Base-by-base conservation (phyloP, 495 filamentous ascomycete genomes). In the Xylaria sp. region DNA sequence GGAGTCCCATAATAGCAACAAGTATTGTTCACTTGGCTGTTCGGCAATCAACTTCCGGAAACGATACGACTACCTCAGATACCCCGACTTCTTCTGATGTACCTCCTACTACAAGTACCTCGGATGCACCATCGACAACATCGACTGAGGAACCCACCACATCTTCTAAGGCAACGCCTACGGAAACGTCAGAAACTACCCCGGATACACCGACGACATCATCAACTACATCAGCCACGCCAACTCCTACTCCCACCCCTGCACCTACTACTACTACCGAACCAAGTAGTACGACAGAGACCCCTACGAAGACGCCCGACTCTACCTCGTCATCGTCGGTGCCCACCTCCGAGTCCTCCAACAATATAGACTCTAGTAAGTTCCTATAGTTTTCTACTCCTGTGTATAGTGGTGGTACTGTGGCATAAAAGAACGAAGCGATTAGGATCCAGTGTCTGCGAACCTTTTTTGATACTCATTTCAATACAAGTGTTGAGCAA, bases 11-110 rank as follows among this genome's bases (percentile, higher is more conserved):
- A 53, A 67, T 81, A 21, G 82, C 79, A 33, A 77, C 79, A 8
- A 75, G 78, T 14, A 75, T 81, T 46, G 71, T 81, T 50, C 79
- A 76, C 66, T 55, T 85, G 68, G 81, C 80, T 3, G 82, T 77
- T 71, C 81, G 84, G n/a, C 76, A 81, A 61, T 61, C 26, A 50
- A 50, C 72, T 33, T 72, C 77, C 29, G 62, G 63, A 26, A 80
- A 78, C 35, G 76, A 79, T 29, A 71, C 71, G 31, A 44, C 70
- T 8, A 68, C 74, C 24, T 66, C 78, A 29, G 76, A 71, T 59
- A 12, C 71, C 26, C 48, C 53, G 17, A 24, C 72, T 44, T 57
- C 70, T 61, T 76, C 65, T 29, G 73, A 69, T 31, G 68, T 61
- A 21, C 63, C 66, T 37, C 19, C 65, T 61, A 31, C 67, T 31